These are phyloP conservation scores for Leccinellum luteum DNA, from an alignment of 768 basidiomycete species.

Conservation along the genomic window DNA sequence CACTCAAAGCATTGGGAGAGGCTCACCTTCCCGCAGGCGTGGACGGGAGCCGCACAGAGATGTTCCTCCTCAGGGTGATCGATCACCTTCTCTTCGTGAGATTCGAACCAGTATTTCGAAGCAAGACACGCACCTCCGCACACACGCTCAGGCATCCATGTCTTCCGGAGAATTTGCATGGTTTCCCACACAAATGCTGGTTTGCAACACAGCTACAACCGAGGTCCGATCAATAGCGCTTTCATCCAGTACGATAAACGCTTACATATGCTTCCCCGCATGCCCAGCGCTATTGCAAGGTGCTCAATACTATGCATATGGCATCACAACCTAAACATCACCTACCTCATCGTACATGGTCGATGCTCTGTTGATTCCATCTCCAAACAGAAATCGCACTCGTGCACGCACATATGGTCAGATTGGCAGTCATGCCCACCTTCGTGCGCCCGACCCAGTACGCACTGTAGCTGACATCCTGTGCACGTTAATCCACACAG, in stretches of 20 bases:
- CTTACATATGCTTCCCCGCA: conserved; percentile 52
- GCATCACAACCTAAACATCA: background rate
- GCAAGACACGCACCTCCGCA: conserved; percentile 39
- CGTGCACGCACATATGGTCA: conserved; percentile 42
- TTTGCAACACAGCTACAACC: conserved; percentile 48
- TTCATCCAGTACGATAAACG: background rate
- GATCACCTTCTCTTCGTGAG: conserved; percentile 35
- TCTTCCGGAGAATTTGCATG: conserved; percentile 44
- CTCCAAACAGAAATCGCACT: conserved; percentile 41
- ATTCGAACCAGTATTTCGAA: background rate
- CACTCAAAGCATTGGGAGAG: no score
- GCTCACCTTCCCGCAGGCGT: conserved; percentile 54
- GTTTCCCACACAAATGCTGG: conserved; percentile 53
- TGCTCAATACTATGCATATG: background rate
- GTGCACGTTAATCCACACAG: conserved; percentile 50
- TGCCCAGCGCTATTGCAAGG: conserved; percentile 52
- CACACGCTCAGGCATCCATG: conserved; percentile 53
- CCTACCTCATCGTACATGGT: conserved; percentile 49
- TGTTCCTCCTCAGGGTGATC: conserved; percentile 50
- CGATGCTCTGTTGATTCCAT: conserved; percentile 30
- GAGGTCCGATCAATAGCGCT: background rate
- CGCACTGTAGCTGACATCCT: conserved; percentile 48
- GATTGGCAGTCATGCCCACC: conserved; percentile 50
- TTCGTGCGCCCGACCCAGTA: conserved; percentile 45
- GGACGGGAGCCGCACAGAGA: conserved; percentile 49